Conservation (phyloP, 2,329 filamentous ascomycete genomes). For the Phialocephala subalpina region DNA sequence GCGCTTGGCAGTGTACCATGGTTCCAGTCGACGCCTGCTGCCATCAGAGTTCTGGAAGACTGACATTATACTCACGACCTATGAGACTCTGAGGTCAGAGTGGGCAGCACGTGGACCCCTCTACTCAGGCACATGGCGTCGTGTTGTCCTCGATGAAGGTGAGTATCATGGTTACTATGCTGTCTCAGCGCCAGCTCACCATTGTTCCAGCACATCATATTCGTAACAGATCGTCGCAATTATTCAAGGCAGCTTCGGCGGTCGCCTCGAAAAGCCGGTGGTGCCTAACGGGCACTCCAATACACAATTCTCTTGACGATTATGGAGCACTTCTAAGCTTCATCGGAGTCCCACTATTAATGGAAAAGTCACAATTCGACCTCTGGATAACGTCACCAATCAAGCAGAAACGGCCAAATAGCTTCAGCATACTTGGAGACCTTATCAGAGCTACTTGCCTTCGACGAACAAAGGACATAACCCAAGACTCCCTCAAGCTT, state of each 20-base stretch:
- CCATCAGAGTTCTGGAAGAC: not conserved
- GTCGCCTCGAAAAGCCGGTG: slow-evolving; percentile 51
- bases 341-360: slow-evolving; percentile 14
- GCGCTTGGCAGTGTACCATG: slow-evolving; percentile 4
- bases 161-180: not conserved
- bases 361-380: slow-evolving; percentile 34
- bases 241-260: slow-evolving; percentile 51
- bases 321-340: slow-evolving; percentile 41
- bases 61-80: slow-evolving; percentile 14
- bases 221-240: slow-evolving; percentile 54
- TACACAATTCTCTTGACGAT: slow-evolving; percentile 44
- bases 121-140: slow-evolving; percentile 39
- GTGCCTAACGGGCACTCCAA: slow-evolving; percentile 39
- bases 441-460: slow-evolving; percentile 44
- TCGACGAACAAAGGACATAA: slow-evolving; percentile 40
- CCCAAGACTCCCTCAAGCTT: slow-evolving; percentile 2
- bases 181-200: not conserved
- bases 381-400: slow-evolving; percentile 38
- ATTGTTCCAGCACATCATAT: slow-evolving; percentile 54
- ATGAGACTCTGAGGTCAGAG: slow-evolving; percentile 14
- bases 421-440: slow-evolving; percentile 33
- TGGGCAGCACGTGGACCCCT: slow-evolving; percentile 6
- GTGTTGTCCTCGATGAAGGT: slow-evolving; percentile 52
- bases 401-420: slow-evolving; percentile 23
- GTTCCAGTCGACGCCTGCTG: not conserved